Evolutionary conservation across 176 grass and related monocot genomes (phyloP), one percentile per base, ranked within the genome.

Genomic region (Oryza longistaminata): DNA sequence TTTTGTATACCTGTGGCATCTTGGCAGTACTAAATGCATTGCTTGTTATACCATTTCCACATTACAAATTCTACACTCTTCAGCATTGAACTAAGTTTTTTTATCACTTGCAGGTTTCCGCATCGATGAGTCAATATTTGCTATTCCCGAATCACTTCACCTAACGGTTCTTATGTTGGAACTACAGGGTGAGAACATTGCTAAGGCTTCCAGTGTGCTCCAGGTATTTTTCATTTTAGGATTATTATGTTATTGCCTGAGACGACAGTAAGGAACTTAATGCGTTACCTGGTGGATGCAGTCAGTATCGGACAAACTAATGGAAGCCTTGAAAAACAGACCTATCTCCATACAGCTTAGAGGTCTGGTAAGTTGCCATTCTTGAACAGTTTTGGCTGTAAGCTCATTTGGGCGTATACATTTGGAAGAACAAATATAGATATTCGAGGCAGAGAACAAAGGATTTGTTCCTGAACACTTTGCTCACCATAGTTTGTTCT

Each of bases 81-180:
- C 62, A 62, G 7, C 2, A 55, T 67, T 88, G 34, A 87, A 69
- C 65, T 70, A 21, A n/a, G 79, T 10, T 4, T 86, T 72, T 90
- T 74, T 34, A 35, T 66, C 14, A 31, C 67, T 64, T 87, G 34
- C 45, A 98, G 95, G 81, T 85, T 87, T 92, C 15, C 77, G 89
- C 43, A 93, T 98, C 58, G 95, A 98, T 60, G 92, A 77, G 85
- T 98, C 91, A 64, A 93, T 98, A 92, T 98, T 98, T 88, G 93
- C 93, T 74, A 92, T 93, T 68, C 93, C 95, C 39, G 88, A 88
- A 90, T 93, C 89, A 49, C 88, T 98, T 80, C 95, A 98, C 81
- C 89, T 98, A 64, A 98, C 95, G 11, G 95, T 98, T 85, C 77
- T 95, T 75, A 95, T 98, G 95, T 87, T 98, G 76, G 90, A 90